Conservation (phyloP, 2,329 filamentous ascomycete genomes). For the Parastagonospora avenae region DNA sequence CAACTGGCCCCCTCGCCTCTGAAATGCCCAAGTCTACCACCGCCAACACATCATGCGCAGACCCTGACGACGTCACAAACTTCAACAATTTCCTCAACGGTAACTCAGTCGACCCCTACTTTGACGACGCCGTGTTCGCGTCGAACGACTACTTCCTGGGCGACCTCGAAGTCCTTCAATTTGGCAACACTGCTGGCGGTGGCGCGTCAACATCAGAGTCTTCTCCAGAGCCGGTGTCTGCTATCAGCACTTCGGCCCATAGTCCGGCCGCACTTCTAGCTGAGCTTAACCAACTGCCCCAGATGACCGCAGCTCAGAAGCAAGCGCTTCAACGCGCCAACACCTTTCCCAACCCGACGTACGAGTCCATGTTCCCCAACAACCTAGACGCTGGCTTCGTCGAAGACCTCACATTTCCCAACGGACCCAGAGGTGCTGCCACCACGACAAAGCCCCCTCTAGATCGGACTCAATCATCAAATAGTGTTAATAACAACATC, state of each 20-base stretch:
- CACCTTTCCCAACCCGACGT: slow-evolving; percentile 41
- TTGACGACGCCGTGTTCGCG: slow-evolving; percentile 45
- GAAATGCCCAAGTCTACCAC: slow-evolving; percentile 45
- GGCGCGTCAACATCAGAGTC: slow-evolving; percentile 44
- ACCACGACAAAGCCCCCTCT: slow-evolving; percentile 13
- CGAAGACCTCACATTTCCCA: slow-evolving; percentile 45
- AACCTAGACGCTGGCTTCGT: slow-evolving; percentile 42
- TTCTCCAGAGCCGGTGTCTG: slow-evolving; percentile 43
- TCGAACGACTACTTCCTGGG: slow-evolving; percentile 48
- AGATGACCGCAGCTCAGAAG: slow-evolving; percentile 31
- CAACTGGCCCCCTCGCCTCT: slow-evolving; percentile 30
- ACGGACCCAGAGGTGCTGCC: slow-evolving; percentile 36
- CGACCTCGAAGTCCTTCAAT: slow-evolving; percentile 46
- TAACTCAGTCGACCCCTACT: slow-evolving; percentile 40
- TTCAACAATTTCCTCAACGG: slow-evolving; percentile 38
- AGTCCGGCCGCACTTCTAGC: slow-evolving; percentile 28
- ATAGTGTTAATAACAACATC: slow-evolving; percentile 28
- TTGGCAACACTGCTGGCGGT: slow-evolving; percentile 37
- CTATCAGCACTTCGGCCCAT: slow-evolving; percentile 27
- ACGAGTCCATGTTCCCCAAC: slow-evolving; percentile 46
- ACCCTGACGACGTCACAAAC: slow-evolving; percentile 37
- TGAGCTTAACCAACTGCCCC: slow-evolving; percentile 27
- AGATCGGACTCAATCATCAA: slow-evolving; percentile 22
- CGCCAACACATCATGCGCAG: slow-evolving; percentile 38
- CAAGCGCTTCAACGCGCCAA: slow-evolving; percentile 35